Evolutionary conservation across 345 rosid genomes (phyloP).

Genomic region (Jatropha curcas): DNA sequence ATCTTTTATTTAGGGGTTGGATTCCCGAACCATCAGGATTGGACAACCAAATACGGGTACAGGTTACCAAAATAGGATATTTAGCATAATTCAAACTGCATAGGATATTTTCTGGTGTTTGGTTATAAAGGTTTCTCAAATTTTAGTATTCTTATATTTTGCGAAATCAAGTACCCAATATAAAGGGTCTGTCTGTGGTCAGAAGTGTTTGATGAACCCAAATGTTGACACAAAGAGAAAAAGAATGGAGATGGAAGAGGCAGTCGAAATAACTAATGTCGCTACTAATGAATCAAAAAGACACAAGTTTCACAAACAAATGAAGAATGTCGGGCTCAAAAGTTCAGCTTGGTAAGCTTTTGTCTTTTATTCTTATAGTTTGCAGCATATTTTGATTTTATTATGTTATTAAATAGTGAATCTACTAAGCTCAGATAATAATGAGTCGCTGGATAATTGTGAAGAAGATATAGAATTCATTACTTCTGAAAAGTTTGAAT

Average conservation of each 20-base stretch:
- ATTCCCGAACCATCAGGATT: no score
- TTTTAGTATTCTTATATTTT: conserved; percentile 37
- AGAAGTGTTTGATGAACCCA: conserved; percentile 5
- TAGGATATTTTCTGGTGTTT: conserved; percentile 41
- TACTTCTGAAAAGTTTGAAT: conserved; percentile 13
- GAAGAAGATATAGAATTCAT: conserved; percentile 24
- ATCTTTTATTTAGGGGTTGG: no score
- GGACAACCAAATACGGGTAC: no score
- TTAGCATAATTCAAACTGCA: conserved; percentile 34
- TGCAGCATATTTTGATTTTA: neutral
- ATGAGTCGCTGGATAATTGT: neutral
- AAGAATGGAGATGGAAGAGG: conserved; percentile 19
- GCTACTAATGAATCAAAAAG: conserved; percentile 3
- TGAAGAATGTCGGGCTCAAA: neutral
- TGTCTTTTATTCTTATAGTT: neutral
- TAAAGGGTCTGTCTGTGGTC: conserved; percentile 3
- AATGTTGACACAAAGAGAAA: conserved; percentile 11
- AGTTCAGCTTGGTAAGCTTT: conserved; percentile 30
- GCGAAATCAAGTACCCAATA: conserved; percentile 39
- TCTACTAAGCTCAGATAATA: conserved; percentile 15
- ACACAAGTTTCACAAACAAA: neutral
- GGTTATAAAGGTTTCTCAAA: conserved; percentile 33
- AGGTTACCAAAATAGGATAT: no score
- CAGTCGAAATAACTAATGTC: conserved; percentile 6
- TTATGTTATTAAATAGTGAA: neutral